Evolutionary conservation across 257 asterid genomes (phyloP).

Genomic region (Ocimum tenuiflorum): DNA sequence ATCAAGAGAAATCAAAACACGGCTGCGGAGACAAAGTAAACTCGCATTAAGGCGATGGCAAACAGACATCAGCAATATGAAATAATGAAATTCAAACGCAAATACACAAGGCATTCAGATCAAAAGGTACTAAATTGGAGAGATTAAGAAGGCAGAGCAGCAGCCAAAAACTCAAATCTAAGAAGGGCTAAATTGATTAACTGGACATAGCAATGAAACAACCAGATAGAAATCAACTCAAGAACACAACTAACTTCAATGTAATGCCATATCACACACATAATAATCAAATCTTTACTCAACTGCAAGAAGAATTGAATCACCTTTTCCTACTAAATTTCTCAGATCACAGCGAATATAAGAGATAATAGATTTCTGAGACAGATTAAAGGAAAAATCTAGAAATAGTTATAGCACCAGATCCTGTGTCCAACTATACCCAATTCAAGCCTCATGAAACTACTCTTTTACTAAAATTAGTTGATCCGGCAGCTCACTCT

Average conservation of each 20-base stretch:
- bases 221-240: background rate
- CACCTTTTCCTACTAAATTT: background rate
- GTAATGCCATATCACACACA: background rate
- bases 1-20: conserved; percentile 11
- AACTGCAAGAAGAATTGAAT: background rate
- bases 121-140: background rate
- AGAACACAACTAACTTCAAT: background rate
- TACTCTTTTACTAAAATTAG: background rate
- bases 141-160: background rate
- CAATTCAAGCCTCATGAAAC: background rate
- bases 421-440: background rate
- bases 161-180: background rate
- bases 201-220: background rate
- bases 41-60: background rate
- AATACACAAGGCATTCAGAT: background rate
- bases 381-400: background rate
- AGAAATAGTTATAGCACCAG: background rate
- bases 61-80: background rate
- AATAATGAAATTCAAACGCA: background rate
- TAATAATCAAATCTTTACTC: background rate
- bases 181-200: background rate
- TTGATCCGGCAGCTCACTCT: background rate
- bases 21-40: conserved; percentile 19
- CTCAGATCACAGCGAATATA: background rate
- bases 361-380: background rate